These are phyloP conservation scores for Alternaria arborescens DNA, from an alignment of 2,329 filamentous ascomycete genomes.

Conservation along the genomic window DNA sequence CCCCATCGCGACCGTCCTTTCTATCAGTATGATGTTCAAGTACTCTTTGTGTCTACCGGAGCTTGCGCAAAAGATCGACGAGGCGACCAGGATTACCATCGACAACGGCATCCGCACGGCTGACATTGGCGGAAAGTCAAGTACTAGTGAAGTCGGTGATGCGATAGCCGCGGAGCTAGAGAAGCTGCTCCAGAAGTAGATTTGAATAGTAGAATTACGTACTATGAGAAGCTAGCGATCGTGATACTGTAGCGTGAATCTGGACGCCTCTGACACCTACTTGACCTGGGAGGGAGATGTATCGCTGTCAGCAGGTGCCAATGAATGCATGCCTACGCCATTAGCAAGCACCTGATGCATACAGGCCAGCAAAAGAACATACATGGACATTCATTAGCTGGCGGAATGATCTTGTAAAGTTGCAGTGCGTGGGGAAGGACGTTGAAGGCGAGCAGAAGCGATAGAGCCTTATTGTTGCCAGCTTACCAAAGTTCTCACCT, in stretches of 20 bases:
- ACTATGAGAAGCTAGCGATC: neutral
- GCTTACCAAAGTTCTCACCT: too few species aligned
- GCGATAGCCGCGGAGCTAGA: slow-evolving; percentile 78
- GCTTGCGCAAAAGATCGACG: slow-evolving; percentile 81
- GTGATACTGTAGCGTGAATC: neutral
- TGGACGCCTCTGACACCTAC: neutral
- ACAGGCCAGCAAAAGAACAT: neutral
- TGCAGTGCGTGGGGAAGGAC: too few species aligned
- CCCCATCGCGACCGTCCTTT: slow-evolving; percentile 90
- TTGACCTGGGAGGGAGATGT: neutral
- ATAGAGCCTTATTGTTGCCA: too few species aligned
- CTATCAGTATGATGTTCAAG: slow-evolving; percentile 93
- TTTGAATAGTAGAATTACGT: neutral
- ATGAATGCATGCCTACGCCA: too few species aligned
- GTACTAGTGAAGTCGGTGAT: slow-evolving; percentile 83
- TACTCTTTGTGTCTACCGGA: slow-evolving; percentile 85
- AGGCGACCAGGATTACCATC: slow-evolving; percentile 80
- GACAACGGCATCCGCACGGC: slow-evolving; percentile 80
- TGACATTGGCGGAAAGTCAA: slow-evolving; percentile 81
- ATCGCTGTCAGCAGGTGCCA: too few species aligned
- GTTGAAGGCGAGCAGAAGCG: too few species aligned
- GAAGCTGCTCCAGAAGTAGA: slow-evolving; percentile 64
- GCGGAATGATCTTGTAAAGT: too few species aligned
- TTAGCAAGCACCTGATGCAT: neutral
- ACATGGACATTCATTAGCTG: neutral